Conservation (phyloP, 2,329 filamentous ascomycete species). For the Fusarium ramigenum region DNA sequence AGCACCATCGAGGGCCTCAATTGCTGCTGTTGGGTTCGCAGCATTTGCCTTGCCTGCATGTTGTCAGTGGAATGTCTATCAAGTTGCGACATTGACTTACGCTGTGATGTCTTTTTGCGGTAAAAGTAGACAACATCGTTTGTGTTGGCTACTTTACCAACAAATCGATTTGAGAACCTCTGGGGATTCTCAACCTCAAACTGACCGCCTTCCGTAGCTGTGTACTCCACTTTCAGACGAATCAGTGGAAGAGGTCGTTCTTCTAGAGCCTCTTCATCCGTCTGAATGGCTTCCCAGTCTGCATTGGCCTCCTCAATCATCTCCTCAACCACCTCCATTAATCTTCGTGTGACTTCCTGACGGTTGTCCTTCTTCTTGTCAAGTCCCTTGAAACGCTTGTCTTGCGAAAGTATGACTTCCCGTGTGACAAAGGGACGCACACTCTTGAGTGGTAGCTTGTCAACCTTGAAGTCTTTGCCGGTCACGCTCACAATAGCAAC, state of each 20-base stretch:
- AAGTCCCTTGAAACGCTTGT: constrained; percentile 79
- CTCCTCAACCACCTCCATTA: constrained; percentile 82
- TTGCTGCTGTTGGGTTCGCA: constrained; percentile 70
- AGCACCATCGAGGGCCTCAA: constrained; percentile 59
- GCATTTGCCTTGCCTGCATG: constrained; percentile 46
- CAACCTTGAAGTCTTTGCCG: constrained; percentile 80
- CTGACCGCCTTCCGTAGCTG: constrained; percentile 81
- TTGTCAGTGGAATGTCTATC: neutral
- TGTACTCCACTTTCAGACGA: constrained; percentile 89
- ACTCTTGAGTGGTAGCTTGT: constrained; percentile 84
- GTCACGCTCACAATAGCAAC: constrained; percentile 87
- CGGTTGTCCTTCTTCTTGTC: constrained; percentile 86
- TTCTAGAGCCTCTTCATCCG: constrained; percentile 66
- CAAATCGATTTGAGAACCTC: constrained; percentile 92
- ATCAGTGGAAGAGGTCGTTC: constrained; percentile 82
- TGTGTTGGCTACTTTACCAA: constrained; percentile 89
- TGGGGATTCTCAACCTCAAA: constrained; percentile 97
- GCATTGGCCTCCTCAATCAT: constrained; percentile 86
- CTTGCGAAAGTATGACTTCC: constrained; percentile 80
- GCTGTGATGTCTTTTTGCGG: constrained; percentile 78
- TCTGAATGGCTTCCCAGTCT: constrained; percentile 84
- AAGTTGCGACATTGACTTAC: constrained; percentile 24
- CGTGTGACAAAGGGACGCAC: constrained; percentile 91
- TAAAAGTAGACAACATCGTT: constrained; percentile 96
- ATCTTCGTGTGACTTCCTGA: constrained; percentile 77